A percentile compares a stretch with the other conserved stretches of the same genome.
phyloP scores from a whole-genome alignment of 306 rosid genomes.

The Cyclanthera cordifolia region DNA sequence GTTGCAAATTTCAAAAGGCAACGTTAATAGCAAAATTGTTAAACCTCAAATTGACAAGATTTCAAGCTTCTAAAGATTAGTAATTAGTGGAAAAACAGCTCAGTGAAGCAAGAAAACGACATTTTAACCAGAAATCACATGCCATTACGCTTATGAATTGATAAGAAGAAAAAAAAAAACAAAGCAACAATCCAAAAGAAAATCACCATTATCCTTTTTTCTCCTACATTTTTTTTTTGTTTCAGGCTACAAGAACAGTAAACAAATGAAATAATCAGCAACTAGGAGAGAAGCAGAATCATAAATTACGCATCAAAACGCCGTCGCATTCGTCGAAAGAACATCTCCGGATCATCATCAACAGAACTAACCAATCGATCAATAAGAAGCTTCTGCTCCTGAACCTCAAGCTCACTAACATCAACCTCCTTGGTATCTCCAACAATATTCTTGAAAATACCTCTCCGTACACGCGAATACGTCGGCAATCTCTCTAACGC shows the following conservation, averaged over 20 bases:
- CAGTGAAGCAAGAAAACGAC: neutral
- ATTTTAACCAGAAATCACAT: neutral
- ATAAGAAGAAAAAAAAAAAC: neutral
- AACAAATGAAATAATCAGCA: neutral
- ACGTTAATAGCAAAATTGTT: neutral
- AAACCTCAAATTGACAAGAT: neutral
- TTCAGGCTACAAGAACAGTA: neutral
- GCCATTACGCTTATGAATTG: neutral
- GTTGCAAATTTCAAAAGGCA: neutral
- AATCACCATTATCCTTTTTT: neutral
- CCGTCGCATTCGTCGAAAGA: constrained; percentile 59
- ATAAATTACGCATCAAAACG: constrained; percentile 65
- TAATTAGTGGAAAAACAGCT: neutral
- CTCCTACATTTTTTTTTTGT: neutral
- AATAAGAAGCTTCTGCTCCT: constrained; percentile 55
- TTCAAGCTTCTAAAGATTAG: neutral
- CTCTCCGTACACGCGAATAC: constrained; percentile 59
- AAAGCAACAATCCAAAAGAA: neutral
- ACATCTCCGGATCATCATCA: constrained; percentile 56
- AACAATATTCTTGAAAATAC: constrained; percentile 51
- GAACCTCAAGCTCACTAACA: constrained; percentile 42
- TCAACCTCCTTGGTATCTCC: constrained; percentile 63
- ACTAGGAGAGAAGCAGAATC: neutral
- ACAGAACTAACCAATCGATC: constrained; percentile 42
- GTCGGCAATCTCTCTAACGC: constrained; percentile 89